Evolutionary conservation across 2,329 filamentous ascomycete species (phyloP).

Genomic region (Scortechinia acanthostroma): DNA sequence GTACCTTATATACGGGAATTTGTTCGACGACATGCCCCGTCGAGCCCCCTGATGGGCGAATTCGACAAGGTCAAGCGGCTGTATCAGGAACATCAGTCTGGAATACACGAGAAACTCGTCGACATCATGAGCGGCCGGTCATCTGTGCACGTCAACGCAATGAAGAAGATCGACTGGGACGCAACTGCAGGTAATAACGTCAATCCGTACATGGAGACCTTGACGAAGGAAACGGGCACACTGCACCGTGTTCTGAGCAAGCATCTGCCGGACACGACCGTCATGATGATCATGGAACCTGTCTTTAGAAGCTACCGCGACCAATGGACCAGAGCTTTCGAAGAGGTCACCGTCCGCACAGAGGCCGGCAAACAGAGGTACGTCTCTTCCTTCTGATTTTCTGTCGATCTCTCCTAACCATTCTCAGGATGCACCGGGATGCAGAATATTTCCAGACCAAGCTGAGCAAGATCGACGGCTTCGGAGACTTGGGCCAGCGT

Average conservation of each 20-base stretch:
- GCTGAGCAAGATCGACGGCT: slow-evolving; percentile 56
- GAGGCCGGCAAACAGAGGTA: slow-evolving; percentile 54
- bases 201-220: slow-evolving; percentile 63
- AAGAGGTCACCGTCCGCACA: slow-evolving; percentile 48
- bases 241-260: slow-evolving; percentile 64
- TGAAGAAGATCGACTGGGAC: slow-evolving; percentile 58
- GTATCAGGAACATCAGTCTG: slow-evolving; percentile 60
- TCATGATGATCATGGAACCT: slow-evolving; percentile 62
- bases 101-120: slow-evolving; percentile 68
- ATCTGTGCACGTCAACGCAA: slow-evolving; percentile 50
- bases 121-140: slow-evolving; percentile 66
- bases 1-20: slow-evolving; percentile 68
- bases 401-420: slow-evolving; percentile 4
- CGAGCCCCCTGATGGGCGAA: slow-evolving; percentile 10
- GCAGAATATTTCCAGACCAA: slow-evolving; percentile 53
- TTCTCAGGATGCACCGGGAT: slow-evolving; percentile 50
- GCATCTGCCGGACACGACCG: slow-evolving; percentile 56
- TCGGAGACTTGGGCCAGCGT: slow-evolving; percentile 21
- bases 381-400: slow-evolving; percentile 12
- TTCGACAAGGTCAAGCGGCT: slow-evolving; percentile 15
- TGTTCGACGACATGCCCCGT: slow-evolving; percentile 43
- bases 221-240: slow-evolving; percentile 65
- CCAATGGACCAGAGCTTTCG: slow-evolving; percentile 58
- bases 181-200: slow-evolving; percentile 23
- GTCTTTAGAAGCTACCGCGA: slow-evolving; percentile 63